Evolutionary conservation across 1,284 basidiomycete genomes (phyloP).

Genomic region (Tilletia horrida): DNA sequence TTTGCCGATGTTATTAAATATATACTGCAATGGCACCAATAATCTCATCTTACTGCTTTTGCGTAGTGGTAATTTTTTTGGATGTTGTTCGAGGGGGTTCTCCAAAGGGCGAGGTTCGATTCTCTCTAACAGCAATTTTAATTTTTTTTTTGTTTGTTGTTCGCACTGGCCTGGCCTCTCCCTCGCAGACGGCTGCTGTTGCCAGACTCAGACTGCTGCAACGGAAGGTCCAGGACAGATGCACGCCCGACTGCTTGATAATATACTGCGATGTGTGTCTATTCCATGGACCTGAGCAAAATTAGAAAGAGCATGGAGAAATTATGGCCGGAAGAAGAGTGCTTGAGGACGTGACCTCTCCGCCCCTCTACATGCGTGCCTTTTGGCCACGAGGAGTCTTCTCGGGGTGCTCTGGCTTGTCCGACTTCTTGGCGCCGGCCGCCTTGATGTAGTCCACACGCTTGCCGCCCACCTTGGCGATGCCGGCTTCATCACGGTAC

Average conservation of each 20-base stretch:
- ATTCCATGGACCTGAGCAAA: not conserved
- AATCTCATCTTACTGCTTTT: too few species aligned
- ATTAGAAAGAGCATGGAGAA: not conserved
- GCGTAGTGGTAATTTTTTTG: too few species aligned
- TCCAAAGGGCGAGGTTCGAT: too few species aligned
- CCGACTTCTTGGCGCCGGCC: slow-evolving; percentile 46
- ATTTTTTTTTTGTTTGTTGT: too few species aligned
- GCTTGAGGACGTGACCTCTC: not conserved
- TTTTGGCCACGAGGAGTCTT: slow-evolving; percentile 12
- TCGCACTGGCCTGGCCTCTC: too few species aligned
- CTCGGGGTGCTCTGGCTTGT: slow-evolving; percentile 20
- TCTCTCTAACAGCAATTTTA: too few species aligned
- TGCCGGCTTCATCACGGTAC: slow-evolving; percentile 50
- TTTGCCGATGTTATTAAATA: not conserved
- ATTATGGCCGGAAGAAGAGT: not conserved
- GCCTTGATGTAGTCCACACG: slow-evolving; percentile 41
- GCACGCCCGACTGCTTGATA: too few species aligned
- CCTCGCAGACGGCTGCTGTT: too few species aligned
- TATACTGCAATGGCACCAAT: not conserved
- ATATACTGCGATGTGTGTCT: too few species aligned
- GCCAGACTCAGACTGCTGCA: too few species aligned
- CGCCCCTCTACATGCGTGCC: slow-evolving; percentile 11
- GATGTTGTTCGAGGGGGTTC: too few species aligned
- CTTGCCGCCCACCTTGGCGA: slow-evolving; percentile 45
- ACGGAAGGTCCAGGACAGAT: too few species aligned